Conservation (phyloP, 805 yeast genomes). For the Huiozyma sinensis region DNA sequence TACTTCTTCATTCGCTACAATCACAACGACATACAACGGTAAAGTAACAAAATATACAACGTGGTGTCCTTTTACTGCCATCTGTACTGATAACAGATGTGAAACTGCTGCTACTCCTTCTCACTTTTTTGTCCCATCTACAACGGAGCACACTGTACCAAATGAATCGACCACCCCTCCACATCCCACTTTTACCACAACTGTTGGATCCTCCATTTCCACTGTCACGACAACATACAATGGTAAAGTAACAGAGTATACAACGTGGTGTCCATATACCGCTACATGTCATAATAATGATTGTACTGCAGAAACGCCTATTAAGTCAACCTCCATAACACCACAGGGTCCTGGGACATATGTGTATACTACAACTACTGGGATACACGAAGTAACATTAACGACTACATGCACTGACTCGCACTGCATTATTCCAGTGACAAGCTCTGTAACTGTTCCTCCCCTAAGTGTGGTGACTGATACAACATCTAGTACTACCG, state of each 20-base stretch:
- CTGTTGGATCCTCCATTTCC: neutral
- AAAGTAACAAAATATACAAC: constrained; percentile 21
- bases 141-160: constrained; percentile 13
- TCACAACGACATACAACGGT: constrained; percentile 19
- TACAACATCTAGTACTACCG: too few species aligned
- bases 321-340: neutral
- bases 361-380: neutral
- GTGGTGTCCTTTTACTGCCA: constrained; percentile 15
- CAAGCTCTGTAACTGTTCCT: too few species aligned
- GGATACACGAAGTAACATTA: neutral
- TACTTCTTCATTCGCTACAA: constrained; percentile 4
- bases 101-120: constrained; percentile 1
- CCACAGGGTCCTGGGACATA: neutral
- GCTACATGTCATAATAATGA: too few species aligned
- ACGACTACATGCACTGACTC: constrained; percentile 3
- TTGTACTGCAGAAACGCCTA: too few species aligned
- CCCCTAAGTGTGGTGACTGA: too few species aligned
- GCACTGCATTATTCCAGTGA: neutral
- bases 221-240: neutral
- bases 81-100: constrained; percentile 1
- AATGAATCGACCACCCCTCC: neutral
- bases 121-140: constrained; percentile 5
- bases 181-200: neutral
- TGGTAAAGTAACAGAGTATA: too few species aligned
- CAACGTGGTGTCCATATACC: too few species aligned